Conservation (phyloP, 2,329 filamentous ascomycete genomes). For the Aureobasidium musti region DNA sequence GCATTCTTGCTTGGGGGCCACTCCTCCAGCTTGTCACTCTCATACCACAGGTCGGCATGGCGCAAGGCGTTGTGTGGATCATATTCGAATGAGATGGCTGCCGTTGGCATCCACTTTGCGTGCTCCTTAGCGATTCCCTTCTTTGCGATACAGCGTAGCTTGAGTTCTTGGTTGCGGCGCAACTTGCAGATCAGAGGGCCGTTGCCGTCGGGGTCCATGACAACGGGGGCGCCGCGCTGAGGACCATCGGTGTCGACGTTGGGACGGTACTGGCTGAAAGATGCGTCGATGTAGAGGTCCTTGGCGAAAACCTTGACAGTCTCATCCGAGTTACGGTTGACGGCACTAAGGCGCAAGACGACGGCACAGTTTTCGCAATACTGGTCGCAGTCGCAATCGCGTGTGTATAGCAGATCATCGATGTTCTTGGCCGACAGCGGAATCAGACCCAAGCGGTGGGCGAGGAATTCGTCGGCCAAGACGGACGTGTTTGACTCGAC, state of each 20-base stretch:
- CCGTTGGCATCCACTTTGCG: conserved; percentile 93
- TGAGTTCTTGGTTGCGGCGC: conserved; percentile 83
- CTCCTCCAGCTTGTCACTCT: conserved; percentile 77
- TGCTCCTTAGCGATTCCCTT: conserved; percentile 99
- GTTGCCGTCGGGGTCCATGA: conserved; percentile 76
- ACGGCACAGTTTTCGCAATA: conserved; percentile 93
- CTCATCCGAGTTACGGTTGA: conserved; percentile 69
- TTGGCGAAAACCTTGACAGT: conserved; percentile 94
- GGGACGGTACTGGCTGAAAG: conserved; percentile 9
- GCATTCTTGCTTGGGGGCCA: conserved; percentile 73
- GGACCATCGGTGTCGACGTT: conserved; percentile 8
- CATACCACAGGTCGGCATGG: conserved; percentile 94
- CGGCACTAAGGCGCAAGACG: conserved; percentile 75
- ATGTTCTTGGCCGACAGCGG: conserved; percentile 83
- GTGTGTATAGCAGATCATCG: conserved; percentile 78
- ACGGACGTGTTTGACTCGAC: conserved; percentile 94
- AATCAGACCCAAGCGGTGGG: conserved; percentile 86
- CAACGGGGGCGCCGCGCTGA: conserved; percentile 69
- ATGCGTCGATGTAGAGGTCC: conserved; percentile 67
- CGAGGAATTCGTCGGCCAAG: conserved; percentile 92
- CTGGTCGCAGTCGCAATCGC: conserved; percentile 95
- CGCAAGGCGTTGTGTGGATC: conserved; percentile 95
- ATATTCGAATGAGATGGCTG: conserved; percentile 95
- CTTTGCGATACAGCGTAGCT: conserved; percentile 90
- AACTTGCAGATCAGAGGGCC: conserved; percentile 90